Evolutionary conservation across 2,329 filamentous ascomycete genomes (phyloP).

Genomic region (Fusarium pilosicola): DNA sequence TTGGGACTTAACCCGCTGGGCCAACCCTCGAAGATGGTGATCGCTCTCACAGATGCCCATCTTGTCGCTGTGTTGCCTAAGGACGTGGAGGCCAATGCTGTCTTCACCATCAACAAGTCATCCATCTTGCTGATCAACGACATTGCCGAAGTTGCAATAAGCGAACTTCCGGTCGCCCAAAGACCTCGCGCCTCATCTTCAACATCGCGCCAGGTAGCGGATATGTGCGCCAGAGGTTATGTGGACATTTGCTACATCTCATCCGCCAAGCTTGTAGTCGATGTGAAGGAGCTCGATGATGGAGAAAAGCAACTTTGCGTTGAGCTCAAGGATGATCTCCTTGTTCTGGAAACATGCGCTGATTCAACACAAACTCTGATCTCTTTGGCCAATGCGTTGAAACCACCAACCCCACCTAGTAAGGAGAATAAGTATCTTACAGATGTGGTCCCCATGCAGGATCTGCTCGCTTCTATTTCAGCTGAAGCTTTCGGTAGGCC

Average conservation of each 20-base stretch:
- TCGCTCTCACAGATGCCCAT: constrained; percentile 82
- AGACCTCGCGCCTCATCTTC: constrained; percentile 49
- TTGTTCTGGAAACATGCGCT: constrained; percentile 94
- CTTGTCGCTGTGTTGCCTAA: constrained; percentile 75
- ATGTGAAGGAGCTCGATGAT: constrained; percentile 63
- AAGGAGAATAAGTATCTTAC: constrained; percentile 88
- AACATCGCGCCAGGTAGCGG: constrained; percentile 61
- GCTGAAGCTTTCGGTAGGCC: constrained; percentile 80
- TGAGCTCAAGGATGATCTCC: constrained; percentile 83
- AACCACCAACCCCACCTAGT: constrained; percentile 84
- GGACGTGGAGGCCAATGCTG: constrained; percentile 70
- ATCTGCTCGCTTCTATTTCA: constrained; percentile 90
- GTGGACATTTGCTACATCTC: constrained; percentile 90
- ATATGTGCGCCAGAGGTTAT: constrained; percentile 75
- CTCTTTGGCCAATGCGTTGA: constrained; percentile 78
- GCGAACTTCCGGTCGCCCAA: constrained; percentile 19
- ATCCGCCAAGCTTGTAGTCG: constrained; percentile 75
- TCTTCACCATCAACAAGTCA: constrained; percentile 79
- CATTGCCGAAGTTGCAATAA: constrained; percentile 51
- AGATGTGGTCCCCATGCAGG: constrained; percentile 83
- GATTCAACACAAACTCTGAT: constrained; percentile 96
- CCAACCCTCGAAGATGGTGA: constrained; percentile 76
- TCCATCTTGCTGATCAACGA: constrained; percentile 88
- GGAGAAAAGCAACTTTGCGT: constrained; percentile 77
- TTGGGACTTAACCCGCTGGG: constrained; percentile 86